Evolutionary conservation across 176 grass and related monocot genomes (phyloP).

Genomic region (Carex kokanica): DNA sequence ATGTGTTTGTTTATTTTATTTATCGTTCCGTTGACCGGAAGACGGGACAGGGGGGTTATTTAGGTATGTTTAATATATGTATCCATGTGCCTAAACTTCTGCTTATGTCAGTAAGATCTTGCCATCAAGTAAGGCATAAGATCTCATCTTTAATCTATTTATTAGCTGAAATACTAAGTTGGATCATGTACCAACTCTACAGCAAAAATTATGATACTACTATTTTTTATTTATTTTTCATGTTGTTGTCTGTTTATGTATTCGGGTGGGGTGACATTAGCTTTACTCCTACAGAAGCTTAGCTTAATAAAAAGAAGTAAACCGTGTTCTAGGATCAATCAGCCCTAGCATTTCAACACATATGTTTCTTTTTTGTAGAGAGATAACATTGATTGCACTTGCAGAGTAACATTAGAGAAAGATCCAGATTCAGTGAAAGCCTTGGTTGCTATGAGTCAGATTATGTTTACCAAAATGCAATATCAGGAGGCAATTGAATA

Average conservation of each 20-base stretch:
- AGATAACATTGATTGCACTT: slow-evolving; percentile 22
- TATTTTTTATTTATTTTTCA: not conserved
- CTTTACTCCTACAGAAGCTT: slow-evolving; percentile 4
- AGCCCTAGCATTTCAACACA: slow-evolving; percentile 37
- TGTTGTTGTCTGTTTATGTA: not conserved
- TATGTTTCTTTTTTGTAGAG: slow-evolving; percentile 21
- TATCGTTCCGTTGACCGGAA: too few species aligned
- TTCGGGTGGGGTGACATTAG: not conserved
- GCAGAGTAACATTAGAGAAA: slow-evolving; percentile 63
- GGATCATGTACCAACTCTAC: not conserved
- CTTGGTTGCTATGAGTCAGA: too few species aligned
- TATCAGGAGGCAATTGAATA: too few species aligned
- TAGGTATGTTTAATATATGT: not conserved
- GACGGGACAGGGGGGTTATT: not conserved
- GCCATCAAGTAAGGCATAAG: not conserved
- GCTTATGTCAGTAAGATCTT: not conserved
- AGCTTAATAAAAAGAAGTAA: slow-evolving; percentile 28
- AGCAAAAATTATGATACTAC: not conserved
- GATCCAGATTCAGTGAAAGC: slow-evolving; percentile 54
- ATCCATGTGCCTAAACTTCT: not conserved
- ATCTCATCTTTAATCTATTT: not conserved
- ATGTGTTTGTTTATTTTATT: too few species aligned
- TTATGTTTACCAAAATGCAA: too few species aligned
- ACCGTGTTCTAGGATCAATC: slow-evolving; percentile 31
- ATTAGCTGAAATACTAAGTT: slow-evolving; percentile 1